Evolutionary conservation across 148 eudicot species (phyloP), one percentile per base, ranked within the genome.

Genomic region (Spergularia bocconei): DNA sequence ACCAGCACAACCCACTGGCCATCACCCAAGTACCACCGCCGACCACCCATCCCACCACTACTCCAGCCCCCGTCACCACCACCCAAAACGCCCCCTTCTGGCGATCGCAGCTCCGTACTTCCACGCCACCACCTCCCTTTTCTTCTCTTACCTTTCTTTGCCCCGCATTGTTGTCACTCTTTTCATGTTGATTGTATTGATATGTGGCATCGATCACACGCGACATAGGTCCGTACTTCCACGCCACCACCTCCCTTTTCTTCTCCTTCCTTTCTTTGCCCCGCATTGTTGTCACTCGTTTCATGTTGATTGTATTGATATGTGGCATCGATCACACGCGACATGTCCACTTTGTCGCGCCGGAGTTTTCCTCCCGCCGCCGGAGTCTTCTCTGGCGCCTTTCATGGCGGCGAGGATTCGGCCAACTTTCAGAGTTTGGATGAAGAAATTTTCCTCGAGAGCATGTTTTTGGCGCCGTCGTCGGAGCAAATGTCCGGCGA

Each of bases 171-270:
- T 62, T 78, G 77, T 21, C 99, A 95, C 79, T 83, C 89, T 0
- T 95, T 95, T 64, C 99, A 95, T 77, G 96, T 92, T 0, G 99
- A 95, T 20, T 95, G 99, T 72, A 92, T 95, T 58, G 99, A 95
- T 63, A 79, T 88, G 55, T 95, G 99, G 99, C 83, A 92, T 0
- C 76, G 87, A 2, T 85, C 93, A 3, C 97, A 95, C 83, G 96
- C 97, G 50, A 92, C 83, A 59, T 95, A n/a, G n/a, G n/a, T n/a
- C n/a, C n/a, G n/a, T n/a, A n/a, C n/a, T n/a, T n/a, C n/a, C n/a
- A n/a, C n/a, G n/a, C n/a, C n/a, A n/a, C n/a, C n/a, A n/a, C n/a
- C n/a, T n/a, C n/a, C n/a, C n/a, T n/a, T n/a, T n/a, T n/a, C n/a
- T n/a, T n/a, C n/a, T n/a, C n/a, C n/a, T n/a, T n/a, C n/a, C n/a